phyloP scores from a whole-genome alignment of 2,329 filamentous ascomycete genomes.

The Fusarium neocosmosporiellum region DNA sequence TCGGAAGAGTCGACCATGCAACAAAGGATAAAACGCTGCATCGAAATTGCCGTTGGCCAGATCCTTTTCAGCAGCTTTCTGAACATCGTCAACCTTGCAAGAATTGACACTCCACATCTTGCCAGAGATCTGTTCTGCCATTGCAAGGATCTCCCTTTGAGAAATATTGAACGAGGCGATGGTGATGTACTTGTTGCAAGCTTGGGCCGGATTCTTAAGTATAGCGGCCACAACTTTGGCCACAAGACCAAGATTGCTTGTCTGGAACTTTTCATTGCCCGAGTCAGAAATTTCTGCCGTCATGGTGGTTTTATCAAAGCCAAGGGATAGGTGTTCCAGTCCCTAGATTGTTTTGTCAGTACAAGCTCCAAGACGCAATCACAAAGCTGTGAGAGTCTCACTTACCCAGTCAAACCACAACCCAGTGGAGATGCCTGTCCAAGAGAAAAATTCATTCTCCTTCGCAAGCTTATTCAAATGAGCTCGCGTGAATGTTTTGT shows the following conservation, averaged over 20 bases:
- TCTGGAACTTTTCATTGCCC: constrained; percentile 6
- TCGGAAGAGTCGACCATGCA: neutral
- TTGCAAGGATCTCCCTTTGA: neutral
- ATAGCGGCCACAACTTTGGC: neutral
- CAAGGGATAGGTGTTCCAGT: neutral
- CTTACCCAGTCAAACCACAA: constrained; percentile 2
- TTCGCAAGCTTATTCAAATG: neutral
- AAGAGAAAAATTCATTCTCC: neutral
- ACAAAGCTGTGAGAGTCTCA: neutral
- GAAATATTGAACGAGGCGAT: constrained; percentile 12
- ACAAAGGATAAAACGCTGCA: constrained; percentile 1
- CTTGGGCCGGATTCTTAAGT: neutral
- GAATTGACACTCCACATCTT: neutral
- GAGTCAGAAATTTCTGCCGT: constrained; percentile 7
- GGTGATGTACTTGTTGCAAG: constrained; percentile 1
- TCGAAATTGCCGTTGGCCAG: constrained; percentile 1
- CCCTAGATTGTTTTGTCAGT: neutral
- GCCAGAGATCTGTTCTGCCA: neutral
- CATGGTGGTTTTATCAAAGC: neutral
- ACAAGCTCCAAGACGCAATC: neutral
- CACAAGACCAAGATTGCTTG: constrained; percentile 1
- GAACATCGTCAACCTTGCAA: constrained; percentile 1
- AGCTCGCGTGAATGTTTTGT: neutral
- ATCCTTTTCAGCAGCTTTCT: neutral
- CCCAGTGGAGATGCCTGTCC: neutral